Evolutionary conservation across 331 rosid species (phyloP).

Genomic region (Erythrophleum ivorense): DNA sequence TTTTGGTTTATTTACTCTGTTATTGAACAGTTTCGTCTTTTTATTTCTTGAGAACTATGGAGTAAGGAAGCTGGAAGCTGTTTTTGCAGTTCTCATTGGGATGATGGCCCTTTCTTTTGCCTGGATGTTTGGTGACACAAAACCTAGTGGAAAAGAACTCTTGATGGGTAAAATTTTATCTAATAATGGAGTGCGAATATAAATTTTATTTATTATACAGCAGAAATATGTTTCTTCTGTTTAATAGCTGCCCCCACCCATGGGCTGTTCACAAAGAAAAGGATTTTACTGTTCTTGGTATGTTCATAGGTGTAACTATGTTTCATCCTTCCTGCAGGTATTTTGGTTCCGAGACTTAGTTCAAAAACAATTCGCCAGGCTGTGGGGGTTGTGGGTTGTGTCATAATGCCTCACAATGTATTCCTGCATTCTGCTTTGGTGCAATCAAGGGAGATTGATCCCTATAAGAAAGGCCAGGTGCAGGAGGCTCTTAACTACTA

Average conservation of each 20-base stretch:
- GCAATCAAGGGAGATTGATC: slow-evolving; percentile 80
- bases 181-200: slow-evolving; percentile 15
- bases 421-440: slow-evolving; percentile 91
- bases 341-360: slow-evolving; percentile 81
- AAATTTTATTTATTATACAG: not conserved
- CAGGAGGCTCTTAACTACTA: slow-evolving; percentile 92
- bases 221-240: slow-evolving; percentile 5
- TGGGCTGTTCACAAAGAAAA: slow-evolving; percentile 22
- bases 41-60: slow-evolving; percentile 90
- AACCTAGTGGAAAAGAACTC: slow-evolving; percentile 75
- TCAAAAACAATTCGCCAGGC: slow-evolving; percentile 91
- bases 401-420: slow-evolving; percentile 92
- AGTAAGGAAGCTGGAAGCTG: slow-evolving; percentile 93
- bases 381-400: slow-evolving; percentile 91
- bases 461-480: slow-evolving; percentile 66
- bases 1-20: slow-evolving; percentile 39
- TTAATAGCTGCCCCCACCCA: slow-evolving; percentile 18
- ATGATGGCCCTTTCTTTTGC: slow-evolving; percentile 86
- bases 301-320: slow-evolving; percentile 31
- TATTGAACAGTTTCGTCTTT: slow-evolving; percentile 70
- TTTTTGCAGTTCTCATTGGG: slow-evolving; percentile 78
- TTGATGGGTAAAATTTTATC: slow-evolving; percentile 57
- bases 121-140: slow-evolving; percentile 88
- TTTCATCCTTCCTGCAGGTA: slow-evolving; percentile 55
- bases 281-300: not conserved